phyloP scores from a whole-genome alignment of 371 early-diverging fungal species.

The Mycotypha africana region DNA sequence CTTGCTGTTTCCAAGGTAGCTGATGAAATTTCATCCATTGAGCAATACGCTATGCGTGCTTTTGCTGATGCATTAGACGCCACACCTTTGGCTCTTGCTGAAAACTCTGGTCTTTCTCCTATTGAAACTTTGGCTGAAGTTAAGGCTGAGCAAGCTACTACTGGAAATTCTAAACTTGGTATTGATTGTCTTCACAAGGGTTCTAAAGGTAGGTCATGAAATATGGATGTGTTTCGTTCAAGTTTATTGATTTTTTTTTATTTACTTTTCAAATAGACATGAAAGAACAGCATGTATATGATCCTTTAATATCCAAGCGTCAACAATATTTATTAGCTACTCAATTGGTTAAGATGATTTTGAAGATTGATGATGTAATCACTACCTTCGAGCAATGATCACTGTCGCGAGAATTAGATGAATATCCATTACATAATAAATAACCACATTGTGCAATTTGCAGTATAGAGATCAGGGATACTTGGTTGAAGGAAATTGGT shows the following conservation, averaged over 20 bases:
- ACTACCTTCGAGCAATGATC: conserved; percentile 26
- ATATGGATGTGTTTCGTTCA: neutral
- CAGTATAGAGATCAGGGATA: too few relatives aligned
- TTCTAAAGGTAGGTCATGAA: conserved; percentile 60
- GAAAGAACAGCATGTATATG: conserved; percentile 96
- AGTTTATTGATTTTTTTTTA: neutral
- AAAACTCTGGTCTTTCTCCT: conserved; percentile 97
- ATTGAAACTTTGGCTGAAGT: conserved; percentile 93
- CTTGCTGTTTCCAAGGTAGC: conserved; percentile 92
- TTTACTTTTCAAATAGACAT: too few relatives aligned
- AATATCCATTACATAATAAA: too few relatives aligned
- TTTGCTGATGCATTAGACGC: conserved; percentile 97
- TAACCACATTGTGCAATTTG: too few relatives aligned
- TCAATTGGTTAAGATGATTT: conserved; percentile 98
- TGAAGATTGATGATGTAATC: conserved; percentile 96
- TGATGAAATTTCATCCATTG: conserved; percentile 87
- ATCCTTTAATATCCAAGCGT: conserved; percentile 98
- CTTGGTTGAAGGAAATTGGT: too few relatives aligned
- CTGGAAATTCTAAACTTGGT: conserved; percentile 84
- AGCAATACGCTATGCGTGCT: conserved; percentile 98
- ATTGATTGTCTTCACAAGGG: conserved; percentile 95
- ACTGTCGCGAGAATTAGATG: too few relatives aligned
- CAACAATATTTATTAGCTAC: conserved; percentile 97
- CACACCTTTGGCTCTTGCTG: conserved; percentile 95
- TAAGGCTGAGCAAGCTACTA: conserved; percentile 89